Evolutionary conservation across 2,329 filamentous ascomycete species (phyloP), one percentile per base, ranked within the genome.

Genomic region (Aureobasidium lini): DNA sequence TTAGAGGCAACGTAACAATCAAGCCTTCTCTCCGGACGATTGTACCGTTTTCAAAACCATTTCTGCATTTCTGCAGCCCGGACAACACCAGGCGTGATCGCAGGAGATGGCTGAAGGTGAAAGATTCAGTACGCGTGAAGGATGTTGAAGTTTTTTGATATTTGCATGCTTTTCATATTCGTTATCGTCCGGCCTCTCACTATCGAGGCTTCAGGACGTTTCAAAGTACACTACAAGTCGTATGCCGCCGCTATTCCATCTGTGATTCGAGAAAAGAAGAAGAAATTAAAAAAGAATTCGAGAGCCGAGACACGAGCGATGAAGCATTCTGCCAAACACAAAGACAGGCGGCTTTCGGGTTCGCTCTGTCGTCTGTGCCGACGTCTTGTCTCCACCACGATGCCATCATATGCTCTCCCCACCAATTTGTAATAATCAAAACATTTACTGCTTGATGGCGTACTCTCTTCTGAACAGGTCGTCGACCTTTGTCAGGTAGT

Each of bases 381-480:
- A 44, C 32, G 34, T 2, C 54, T 40, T 39, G 54, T 57, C 54
- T 57, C 13, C 54, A 57, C 34, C 39, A 48, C 52, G 42, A 40
- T 57, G 54, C 54, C 36, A 32, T 31, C 36, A 23, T 40, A n/a
- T 9, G 15, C 54, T 48, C 34, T 34, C 40, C 23, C 52, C 34
- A 57, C 34, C 34, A 48, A 29, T 11, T 11, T 13, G 29, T 23
- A 23, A 13, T 8, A 34, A n/a, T 28, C 23, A 23, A 37, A 42
- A 43, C 23, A 53, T 59, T 34, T 76, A 79, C 66, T 76, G 70
- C 74, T 79, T 79, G 66, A 80, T 70, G 66, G 72, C 75, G 66
- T 80, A 80, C 31, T 67, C 72, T 66, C 78, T 71, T 64, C 76
- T 72, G 75, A 79, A 80, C 77, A 79, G 77, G 66, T 76, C 71